Evolutionary conservation across 768 basidiomycete species (phyloP).

Genomic region (Mycena floridula): DNA sequence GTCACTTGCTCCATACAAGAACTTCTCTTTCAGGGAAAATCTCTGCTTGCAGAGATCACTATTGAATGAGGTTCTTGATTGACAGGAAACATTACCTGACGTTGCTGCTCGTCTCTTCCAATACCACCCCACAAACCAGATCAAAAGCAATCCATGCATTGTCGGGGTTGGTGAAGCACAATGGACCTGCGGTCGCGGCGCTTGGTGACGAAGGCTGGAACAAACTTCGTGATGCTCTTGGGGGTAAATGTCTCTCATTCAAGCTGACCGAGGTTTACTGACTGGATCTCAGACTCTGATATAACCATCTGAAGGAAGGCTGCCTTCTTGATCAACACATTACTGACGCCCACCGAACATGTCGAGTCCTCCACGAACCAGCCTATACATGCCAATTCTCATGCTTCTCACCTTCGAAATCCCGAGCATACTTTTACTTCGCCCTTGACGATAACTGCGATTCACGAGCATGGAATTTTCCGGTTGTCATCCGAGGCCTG

Average conservation of each 20-base stretch:
- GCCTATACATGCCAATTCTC: conserved; percentile 67
- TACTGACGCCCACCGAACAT: conserved; percentile 46
- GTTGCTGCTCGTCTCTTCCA: conserved; percentile 48
- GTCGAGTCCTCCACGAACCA: conserved; percentile 12
- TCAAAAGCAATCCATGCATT: conserved; percentile 82
- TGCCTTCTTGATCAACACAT: conserved; percentile 67
- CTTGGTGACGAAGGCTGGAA: conserved; percentile 61
- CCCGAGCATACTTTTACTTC: conserved; percentile 52
- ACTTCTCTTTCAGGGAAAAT: too few species aligned
- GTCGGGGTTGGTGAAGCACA: conserved; percentile 77
- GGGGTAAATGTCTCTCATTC: conserved; percentile 34
- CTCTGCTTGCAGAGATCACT: too few species aligned
- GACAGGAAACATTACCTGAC: too few species aligned
- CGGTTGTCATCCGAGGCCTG: conserved; percentile 45
- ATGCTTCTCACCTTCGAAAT: conserved; percentile 54
- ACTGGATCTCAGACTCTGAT: conserved; percentile 54
- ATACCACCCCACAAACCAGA: conserved; percentile 46
- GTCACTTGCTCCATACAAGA: too few species aligned
- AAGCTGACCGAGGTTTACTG: conserved; percentile 2
- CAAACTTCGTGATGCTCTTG: conserved; percentile 48
- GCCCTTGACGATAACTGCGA: conserved; percentile 37
- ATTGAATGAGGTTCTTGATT: too few species aligned
- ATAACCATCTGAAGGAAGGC: conserved; percentile 73
- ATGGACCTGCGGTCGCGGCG: conserved; percentile 52
- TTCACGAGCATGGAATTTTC: conserved; percentile 41